Evolutionary conservation across 2,329 filamentous ascomycete species (phyloP).

Genomic region (Ascochyta koolunga): DNA sequence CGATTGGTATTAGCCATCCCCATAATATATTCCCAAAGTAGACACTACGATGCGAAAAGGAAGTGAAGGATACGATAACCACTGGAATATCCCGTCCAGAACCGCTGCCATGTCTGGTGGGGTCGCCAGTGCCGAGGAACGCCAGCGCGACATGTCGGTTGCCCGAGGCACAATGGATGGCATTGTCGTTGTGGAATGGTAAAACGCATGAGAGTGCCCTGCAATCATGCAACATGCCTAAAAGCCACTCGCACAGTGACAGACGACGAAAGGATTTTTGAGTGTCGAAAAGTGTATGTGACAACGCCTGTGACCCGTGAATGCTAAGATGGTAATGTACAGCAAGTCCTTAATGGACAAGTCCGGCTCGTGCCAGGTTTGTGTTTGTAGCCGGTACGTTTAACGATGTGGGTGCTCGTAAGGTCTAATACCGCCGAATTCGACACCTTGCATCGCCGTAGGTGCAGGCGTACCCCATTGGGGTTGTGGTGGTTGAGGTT

Average conservation of each 20-base stretch:
- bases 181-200: not conserved
- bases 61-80: not conserved
- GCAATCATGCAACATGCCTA: not conserved
- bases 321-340: conserved; percentile 18
- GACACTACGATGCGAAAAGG: conserved; percentile 5
- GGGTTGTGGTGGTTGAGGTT: conserved; percentile 40
- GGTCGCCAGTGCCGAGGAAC: not conserved
- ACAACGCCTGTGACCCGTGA: conserved; percentile 14
- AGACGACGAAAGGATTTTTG: not conserved
- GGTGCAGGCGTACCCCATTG: conserved; percentile 42
- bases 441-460: conserved; percentile 57
- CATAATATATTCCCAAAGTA: conserved; percentile 9
- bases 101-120: not conserved
- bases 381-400: not conserved
- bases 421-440: conserved; percentile 49
- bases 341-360: conserved; percentile 4
- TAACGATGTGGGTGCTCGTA: conserved; percentile 47
- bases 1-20: conserved; percentile 8
- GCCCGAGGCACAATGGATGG: not conserved
- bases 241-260: not conserved
- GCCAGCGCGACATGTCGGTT: not conserved
- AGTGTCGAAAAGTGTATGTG: conserved; percentile 13
- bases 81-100: not conserved
- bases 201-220: conserved; percentile 2
- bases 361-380: not conserved